Conservation (phyloP, 441 rosid genomes). For the Gossypium davidsonii region DNA sequence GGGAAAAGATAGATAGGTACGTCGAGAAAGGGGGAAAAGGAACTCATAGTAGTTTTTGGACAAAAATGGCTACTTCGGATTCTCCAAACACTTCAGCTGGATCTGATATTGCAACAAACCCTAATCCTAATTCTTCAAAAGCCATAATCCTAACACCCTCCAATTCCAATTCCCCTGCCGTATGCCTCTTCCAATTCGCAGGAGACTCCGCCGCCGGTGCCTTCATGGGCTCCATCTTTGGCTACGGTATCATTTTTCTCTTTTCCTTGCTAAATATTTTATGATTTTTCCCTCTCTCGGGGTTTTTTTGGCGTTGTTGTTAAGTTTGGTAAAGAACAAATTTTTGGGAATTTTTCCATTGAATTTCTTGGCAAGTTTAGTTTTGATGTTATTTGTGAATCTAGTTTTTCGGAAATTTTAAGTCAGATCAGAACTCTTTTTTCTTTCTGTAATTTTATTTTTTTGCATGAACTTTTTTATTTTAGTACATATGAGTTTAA, state of each 20-base stretch:
- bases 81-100: constrained; percentile 35
- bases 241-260: constrained; percentile 42
- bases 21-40: background rate
- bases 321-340: background rate
- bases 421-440: background rate
- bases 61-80: constrained; percentile 40
- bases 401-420: background rate
- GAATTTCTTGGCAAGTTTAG: background rate
- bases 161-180: constrained; percentile 32
- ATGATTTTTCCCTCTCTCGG: background rate
- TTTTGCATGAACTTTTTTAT: background rate
- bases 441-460: too few relatives aligned
- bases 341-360: background rate
- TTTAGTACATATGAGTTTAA: background rate
- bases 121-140: constrained; percentile 28
- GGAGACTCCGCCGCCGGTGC: constrained; percentile 85
- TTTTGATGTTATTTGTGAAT: background rate
- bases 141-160: constrained; percentile 26
- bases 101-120: constrained; percentile 15
- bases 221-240: constrained; percentile 78
- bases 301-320: background rate
- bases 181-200: constrained; percentile 66
- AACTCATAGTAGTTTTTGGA: background rate
- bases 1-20: background rate
- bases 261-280: background rate